Evolutionary conservation across 78 protist genomes (phyloP).

Genomic region (Emiliania huxleyi): DNA sequence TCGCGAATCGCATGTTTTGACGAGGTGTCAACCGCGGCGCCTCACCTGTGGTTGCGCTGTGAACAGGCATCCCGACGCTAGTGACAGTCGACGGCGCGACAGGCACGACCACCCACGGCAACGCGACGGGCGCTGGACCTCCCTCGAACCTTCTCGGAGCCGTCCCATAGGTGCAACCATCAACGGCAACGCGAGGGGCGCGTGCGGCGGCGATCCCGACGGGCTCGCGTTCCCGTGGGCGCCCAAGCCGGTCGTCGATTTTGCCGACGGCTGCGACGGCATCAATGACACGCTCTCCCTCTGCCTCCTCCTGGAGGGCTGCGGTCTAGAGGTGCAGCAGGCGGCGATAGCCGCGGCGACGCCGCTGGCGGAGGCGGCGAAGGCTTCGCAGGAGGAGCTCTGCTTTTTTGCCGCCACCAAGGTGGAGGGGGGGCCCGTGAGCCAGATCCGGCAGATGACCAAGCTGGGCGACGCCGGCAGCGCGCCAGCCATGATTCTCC

Average conservation of each 20-base stretch:
- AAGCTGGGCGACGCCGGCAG: not conserved
- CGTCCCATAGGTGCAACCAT: too few relatives aligned
- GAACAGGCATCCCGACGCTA: slow-evolving; percentile 20
- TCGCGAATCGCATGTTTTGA: too few relatives aligned
- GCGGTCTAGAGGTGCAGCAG: not conserved
- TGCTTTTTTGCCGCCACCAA: not conserved
- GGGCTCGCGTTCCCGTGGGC: slow-evolving; percentile 32
- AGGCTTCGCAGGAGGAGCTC: not conserved
- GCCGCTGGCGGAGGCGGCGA: not conserved
- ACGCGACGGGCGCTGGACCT: too few relatives aligned
- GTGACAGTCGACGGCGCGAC: not conserved
- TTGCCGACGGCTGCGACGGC: not conserved
- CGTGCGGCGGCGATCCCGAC: not conserved
- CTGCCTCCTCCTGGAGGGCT: not conserved
- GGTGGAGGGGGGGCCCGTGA: not conserved
- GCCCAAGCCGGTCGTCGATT: not conserved
- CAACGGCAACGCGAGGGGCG: slow-evolving; percentile 36
- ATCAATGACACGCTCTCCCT: not conserved
- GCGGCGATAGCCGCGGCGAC: not conserved
- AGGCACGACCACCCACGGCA: too few relatives aligned
- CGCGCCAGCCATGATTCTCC: not conserved
- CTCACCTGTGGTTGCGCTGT: too few relatives aligned
- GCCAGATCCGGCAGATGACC: not conserved
- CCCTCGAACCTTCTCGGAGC: too few relatives aligned
- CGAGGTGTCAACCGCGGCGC: too few relatives aligned